A percentile compares a stretch with the other conserved stretches of the same genome.
Evolutionary conservation across 148 eudicot species (phyloP).

Genomic region (Pharnaceum exiguum): DNA sequence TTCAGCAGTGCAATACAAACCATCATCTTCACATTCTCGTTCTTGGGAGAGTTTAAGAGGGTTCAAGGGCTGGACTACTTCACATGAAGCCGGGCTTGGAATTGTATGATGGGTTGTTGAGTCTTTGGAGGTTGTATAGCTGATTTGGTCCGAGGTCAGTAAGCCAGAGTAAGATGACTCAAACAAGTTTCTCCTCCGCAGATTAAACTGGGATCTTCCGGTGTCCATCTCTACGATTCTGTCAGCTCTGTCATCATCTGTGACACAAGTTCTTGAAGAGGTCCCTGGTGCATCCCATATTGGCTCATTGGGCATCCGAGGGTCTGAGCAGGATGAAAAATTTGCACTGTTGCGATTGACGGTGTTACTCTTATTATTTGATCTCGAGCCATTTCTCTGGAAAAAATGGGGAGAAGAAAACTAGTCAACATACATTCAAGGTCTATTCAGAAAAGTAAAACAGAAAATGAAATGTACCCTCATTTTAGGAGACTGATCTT

Average conservation of each 20-base stretch:
- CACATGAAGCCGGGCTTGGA: conserved; percentile 47
- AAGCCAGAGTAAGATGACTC: conserved; percentile 33
- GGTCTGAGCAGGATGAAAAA: conserved; percentile 37
- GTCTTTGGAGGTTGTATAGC: conserved; percentile 58
- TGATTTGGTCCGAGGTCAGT: conserved; percentile 40
- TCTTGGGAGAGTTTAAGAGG: conserved; percentile 31
- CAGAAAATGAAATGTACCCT: conserved; percentile 32
- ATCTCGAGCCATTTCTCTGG: conserved; percentile 57
- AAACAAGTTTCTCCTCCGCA: conserved; percentile 42
- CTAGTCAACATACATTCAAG: background rate
- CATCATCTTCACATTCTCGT: conserved; percentile 29
- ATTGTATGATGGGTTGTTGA: conserved; percentile 47
- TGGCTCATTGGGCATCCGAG: conserved; percentile 26
- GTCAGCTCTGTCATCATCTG: conserved; percentile 43
- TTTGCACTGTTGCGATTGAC: conserved; percentile 24
- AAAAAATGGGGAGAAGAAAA: background rate
- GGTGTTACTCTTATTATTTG: conserved; percentile 21
- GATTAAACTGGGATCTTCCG: conserved; percentile 28
- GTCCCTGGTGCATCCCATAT: conserved; percentile 22
- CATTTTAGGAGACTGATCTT: conserved; percentile 32
- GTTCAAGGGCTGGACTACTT: conserved; percentile 45
- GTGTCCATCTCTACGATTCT: conserved; percentile 61
- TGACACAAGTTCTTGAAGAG: conserved; percentile 12
- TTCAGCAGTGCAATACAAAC: conserved; percentile 51
- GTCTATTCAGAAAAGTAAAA: background rate